phyloP scores from a whole-genome alignment of 2,329 filamentous ascomycete species.

The Fusarium sp. region DNA sequence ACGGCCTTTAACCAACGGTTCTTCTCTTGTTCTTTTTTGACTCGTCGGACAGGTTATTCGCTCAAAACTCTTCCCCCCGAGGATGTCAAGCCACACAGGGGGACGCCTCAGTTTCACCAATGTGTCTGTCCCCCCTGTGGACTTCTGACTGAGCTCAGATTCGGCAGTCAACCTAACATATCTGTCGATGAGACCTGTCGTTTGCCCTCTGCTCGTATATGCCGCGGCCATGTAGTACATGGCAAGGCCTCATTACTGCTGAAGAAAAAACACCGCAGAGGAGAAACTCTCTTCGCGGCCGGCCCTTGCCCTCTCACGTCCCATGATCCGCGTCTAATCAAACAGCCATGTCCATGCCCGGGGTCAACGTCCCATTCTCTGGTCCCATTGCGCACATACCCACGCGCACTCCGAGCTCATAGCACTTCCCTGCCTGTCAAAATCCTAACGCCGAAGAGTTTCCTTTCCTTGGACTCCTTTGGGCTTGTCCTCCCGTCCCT shows the following conservation, averaged over 20 bases:
- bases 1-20: constrained; percentile 19
- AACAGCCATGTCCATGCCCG: constrained; percentile 25
- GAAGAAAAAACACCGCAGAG: not conserved
- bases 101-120: constrained; percentile 27
- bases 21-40: constrained; percentile 12
- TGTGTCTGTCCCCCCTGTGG: not conserved
- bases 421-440: constrained; percentile 23
- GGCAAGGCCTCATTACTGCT: not conserved
- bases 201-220: constrained; percentile 25
- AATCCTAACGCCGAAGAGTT: constrained; percentile 18
- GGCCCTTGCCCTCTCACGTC: constrained; percentile 24
- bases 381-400: constrained; percentile 13
- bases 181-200: constrained; percentile 23
- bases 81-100: not conserved
- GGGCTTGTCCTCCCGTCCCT: constrained; percentile 8
- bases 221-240: not conserved
- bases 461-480: not conserved
- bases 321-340: constrained; percentile 39
- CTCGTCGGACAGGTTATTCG: constrained; percentile 1
- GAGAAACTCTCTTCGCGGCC: not conserved
- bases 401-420: constrained; percentile 15
- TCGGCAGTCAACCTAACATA: not conserved
- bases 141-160: not conserved
- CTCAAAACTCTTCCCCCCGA: not conserved
- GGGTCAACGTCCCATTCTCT: constrained; percentile 2